These are phyloP conservation scores for Cordyceps sp. DNA, from an alignment of 2,329 filamentous ascomycete species.

Conservation along the genomic window DNA sequence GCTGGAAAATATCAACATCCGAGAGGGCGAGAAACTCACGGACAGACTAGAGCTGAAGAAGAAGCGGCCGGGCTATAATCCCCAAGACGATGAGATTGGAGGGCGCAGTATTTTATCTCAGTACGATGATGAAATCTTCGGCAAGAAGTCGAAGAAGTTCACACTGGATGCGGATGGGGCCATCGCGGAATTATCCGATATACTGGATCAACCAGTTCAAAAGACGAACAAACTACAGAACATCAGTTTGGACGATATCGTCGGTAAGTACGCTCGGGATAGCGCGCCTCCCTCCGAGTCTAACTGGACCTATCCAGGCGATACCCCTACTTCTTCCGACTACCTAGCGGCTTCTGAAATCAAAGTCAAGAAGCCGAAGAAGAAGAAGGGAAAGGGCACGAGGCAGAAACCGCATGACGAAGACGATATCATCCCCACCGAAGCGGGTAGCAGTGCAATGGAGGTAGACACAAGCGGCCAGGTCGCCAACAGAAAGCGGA, in stretches of 20 bases:
- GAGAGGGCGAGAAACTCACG: conserved; percentile 53
- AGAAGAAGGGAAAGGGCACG: conserved; percentile 70
- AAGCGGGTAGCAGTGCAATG: conserved; percentile 41
- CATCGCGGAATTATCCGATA: conserved; percentile 44
- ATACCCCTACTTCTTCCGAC: conserved; percentile 44
- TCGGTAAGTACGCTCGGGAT: conserved; percentile 20
- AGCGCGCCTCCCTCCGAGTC: background rate
- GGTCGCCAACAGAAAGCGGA: conserved; percentile 39
- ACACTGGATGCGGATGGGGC: conserved; percentile 68
- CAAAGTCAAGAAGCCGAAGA: conserved; percentile 91
- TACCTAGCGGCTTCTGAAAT: conserved; percentile 76
- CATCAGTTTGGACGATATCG: conserved; percentile 67
- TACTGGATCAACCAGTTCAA: conserved; percentile 32
- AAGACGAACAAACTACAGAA: conserved; percentile 47
- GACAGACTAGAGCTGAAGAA: conserved; percentile 79
- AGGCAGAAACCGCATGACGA: conserved; percentile 52
- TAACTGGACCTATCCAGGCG: conserved; percentile 5
- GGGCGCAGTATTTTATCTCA: conserved; percentile 61
- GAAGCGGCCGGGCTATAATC: conserved; percentile 78
- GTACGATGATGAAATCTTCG: conserved; percentile 89
- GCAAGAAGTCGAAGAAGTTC: conserved; percentile 78
- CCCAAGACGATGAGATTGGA: conserved; percentile 51
- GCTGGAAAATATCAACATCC: conserved; percentile 59
- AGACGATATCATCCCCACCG: conserved; percentile 36
- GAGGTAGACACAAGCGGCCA: conserved; percentile 55